Base-by-base conservation (phyloP, 2,329 filamentous ascomycete species). In the Calonectria montana region DNA sequence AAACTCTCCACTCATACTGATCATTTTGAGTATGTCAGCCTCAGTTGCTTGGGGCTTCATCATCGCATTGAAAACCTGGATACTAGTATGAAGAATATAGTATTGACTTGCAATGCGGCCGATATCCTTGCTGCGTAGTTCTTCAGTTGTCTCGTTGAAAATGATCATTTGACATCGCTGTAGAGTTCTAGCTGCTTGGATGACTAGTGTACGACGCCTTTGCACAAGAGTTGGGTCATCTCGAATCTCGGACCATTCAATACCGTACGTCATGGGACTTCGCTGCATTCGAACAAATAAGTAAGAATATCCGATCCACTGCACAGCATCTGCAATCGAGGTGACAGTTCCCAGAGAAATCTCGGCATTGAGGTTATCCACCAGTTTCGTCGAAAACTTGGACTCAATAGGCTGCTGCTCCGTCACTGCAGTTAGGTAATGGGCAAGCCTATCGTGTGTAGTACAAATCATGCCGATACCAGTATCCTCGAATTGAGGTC, bases 381-480 rank as follows among this genome's bases (percentile, higher is more conserved):
- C 96, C 13, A 99, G 87, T 83, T 97, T 97, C 37, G 94, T 90
- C 1, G 96, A 98, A 80, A 99, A 98, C 71, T 92, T 93, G n/a
- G 96, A 98, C 80, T 99, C 97, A 73, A 99, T 99, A 0, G 97
- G 97, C 75, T 97, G 93, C 81, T 99, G 97, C 75, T 98, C 94
- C 12, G 97, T 99, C 2, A 99, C 94, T 2, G 97, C 96, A 47
- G 93, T 93, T 55, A 98, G 87, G 81, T 99, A 99, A 82, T 99
- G 96, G 35, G 93, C 86, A 10, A 99, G 87, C 81, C 96, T 98
- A 82, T 98, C 96, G n/a, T 96, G 93, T 0, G 95, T 97, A 0
- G 97, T 99, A 79, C 95, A 97, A 75, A 99, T 99, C 88, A 98
- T 98, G 74, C 97, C 97, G 77, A 98, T 98, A 87, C 97, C 97